Evolutionary conservation across 371 early-diverging fungal genomes (phyloP).

Genomic region (Mortierella sp.): DNA sequence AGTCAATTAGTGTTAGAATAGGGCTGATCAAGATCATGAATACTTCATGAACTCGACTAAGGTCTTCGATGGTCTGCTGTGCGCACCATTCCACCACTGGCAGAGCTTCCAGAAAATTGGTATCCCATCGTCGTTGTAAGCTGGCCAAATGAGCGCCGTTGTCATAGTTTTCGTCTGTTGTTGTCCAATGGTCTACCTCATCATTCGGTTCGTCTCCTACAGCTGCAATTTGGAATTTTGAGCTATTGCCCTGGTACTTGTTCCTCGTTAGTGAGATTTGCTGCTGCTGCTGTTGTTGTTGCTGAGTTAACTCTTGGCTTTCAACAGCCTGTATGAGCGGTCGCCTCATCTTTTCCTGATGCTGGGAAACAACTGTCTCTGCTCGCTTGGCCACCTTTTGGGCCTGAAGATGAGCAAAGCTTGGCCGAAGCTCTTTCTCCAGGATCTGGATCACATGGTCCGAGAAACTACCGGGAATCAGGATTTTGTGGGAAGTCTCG

Average conservation of each 20-base stretch:
- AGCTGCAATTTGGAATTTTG: constrained; percentile 23
- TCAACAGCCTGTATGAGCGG: neutral
- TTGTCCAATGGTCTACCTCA: constrained; percentile 22
- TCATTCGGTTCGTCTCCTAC: constrained; percentile 45
- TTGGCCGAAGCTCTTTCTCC: constrained; percentile 33
- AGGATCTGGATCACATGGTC: constrained; percentile 43
- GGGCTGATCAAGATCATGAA: constrained; percentile 46
- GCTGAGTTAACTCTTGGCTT: neutral
- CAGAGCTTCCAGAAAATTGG: constrained; percentile 27
- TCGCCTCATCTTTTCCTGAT: constrained; percentile 26
- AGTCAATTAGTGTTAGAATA: constrained; percentile 31
- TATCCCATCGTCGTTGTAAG: constrained; percentile 23
- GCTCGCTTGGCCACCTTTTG: constrained; percentile 30
- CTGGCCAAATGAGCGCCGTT: neutral
- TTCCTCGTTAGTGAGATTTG: too few species aligned
- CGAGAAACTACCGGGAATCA: constrained; percentile 41
- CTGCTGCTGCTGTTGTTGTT: neutral
- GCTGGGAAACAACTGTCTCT: constrained; percentile 20
- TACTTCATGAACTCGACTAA: constrained; percentile 28
- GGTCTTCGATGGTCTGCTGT: constrained; percentile 37
- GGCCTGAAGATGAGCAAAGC: constrained; percentile 36
- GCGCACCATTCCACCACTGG: constrained; percentile 47
- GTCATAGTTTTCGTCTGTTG: constrained; percentile 14
- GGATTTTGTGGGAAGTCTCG: constrained; percentile 8
- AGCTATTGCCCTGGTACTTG: too few species aligned